phyloP scores from a whole-genome alignment of 768 basidiomycete species.

The Termitomyces sp. region DNA sequence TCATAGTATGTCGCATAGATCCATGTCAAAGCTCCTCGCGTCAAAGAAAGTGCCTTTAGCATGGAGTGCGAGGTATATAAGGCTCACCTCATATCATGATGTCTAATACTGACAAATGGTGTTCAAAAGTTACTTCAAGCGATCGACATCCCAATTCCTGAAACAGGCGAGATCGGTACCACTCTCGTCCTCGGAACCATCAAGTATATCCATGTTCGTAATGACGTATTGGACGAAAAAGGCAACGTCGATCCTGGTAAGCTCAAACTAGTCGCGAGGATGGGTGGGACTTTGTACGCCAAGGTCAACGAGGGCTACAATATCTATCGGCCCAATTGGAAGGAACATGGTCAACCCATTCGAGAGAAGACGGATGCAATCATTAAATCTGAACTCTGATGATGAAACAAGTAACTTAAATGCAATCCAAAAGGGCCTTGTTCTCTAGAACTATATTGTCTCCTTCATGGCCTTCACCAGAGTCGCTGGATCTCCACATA shows the following conservation, averaged over 20 bases:
- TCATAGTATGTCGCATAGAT: constrained; percentile 27
- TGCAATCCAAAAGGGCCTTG: not conserved
- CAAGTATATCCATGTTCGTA: constrained; percentile 57
- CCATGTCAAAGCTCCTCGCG: constrained; percentile 50
- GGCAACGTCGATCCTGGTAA: constrained; percentile 48
- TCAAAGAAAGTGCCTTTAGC: constrained; percentile 62
- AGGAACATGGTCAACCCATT: constrained; percentile 19
- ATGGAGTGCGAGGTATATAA: constrained; percentile 54
- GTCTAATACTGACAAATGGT: constrained; percentile 25
- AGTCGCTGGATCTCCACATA: not conserved
- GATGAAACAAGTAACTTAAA: no score
- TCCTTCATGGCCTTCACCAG: not conserved
- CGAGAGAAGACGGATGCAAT: constrained; percentile 6
- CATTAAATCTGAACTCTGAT: not conserved
- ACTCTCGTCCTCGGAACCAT: constrained; percentile 52
- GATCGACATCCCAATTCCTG: constrained; percentile 41
- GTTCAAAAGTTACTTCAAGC: constrained; percentile 38
- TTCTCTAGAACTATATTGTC: not conserved
- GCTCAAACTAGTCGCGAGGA: constrained; percentile 45
- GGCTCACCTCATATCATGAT: not conserved
- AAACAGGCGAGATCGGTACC: constrained; percentile 31
- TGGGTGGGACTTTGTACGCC: constrained; percentile 54
- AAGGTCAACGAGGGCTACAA: constrained; percentile 44
- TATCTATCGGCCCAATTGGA: constrained; percentile 57
- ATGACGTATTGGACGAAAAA: constrained; percentile 45